Evolutionary conservation across 1,284 basidiomycete genomes (phyloP), one percentile per base, ranked within the genome.

Genomic region (Melampsora abietis-canadensis): DNA sequence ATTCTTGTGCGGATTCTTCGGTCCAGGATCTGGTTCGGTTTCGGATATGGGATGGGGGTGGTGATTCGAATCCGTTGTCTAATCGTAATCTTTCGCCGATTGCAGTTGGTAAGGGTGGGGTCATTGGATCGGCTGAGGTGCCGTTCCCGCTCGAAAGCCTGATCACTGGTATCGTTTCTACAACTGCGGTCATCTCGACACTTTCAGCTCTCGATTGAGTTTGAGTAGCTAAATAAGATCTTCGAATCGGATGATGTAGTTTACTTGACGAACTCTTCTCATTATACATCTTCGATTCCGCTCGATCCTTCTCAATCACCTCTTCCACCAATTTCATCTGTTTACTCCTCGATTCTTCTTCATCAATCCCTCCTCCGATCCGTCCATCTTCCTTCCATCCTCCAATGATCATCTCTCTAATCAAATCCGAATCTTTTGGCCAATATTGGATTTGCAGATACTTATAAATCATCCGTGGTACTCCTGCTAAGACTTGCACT

Each of bases 401-500:
- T 7, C 73, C 73, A 40, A 75, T 68, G 15, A 75, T 62, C 30
- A 75, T 68, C 27, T 75, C 73, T 47, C 73, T 51, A 61, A 75
- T 75, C 21, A 75, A 66, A 75, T 75, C 73, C 14, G 73, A 75
- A 75, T 93, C 91, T 19, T 88, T 84, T 4, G 92, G 91, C 66
- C 81, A 83, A 79, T 91, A 92, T 0, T 87, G 85, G 1, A 87
- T 85, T 19, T 85, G 84, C 68, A 88, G 79, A 81, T 86, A 91
- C 80, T 92, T 91, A 82, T 87, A 83, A 54, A 91, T 72, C 82
- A 89, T 90, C 4, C 89, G 86, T 1, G 82, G 83, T 87, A 91
- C 87, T 51, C 95, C 85, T 37, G 90, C 89, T 24, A 92, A 82
- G 51, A 87, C 80, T 30, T 88, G 85, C 1, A 90, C 85, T 12